Conservation (phyloP, 1,284 basidiomycete genomes). For the Neonothopanus nambi region DNA sequence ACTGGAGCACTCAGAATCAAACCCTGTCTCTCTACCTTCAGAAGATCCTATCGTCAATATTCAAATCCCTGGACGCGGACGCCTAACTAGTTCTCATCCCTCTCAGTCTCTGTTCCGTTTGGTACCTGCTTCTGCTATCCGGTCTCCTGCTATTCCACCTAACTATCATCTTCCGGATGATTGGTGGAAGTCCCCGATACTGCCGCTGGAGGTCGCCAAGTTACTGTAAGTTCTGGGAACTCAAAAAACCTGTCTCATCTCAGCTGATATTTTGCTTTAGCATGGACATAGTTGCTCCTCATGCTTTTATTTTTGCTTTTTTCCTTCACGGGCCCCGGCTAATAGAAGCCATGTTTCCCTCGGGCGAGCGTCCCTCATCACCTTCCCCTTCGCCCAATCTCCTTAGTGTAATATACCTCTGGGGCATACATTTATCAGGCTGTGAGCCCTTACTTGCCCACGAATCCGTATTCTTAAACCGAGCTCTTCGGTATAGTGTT, state of each 20-base stretch:
- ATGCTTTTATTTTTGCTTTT: conserved; percentile 18
- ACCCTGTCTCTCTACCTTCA: too few relatives aligned
- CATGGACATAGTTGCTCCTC: conserved; percentile 17
- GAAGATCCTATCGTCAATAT: conserved; percentile 1
- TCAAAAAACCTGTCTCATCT: neutral
- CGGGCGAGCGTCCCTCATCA: conserved; percentile 13
- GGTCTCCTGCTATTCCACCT: neutral
- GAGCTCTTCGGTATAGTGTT: conserved; percentile 29
- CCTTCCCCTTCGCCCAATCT: conserved; percentile 30
- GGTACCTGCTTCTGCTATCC: conserved; percentile 2
- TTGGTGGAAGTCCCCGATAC: conserved; percentile 16
- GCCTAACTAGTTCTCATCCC: neutral
- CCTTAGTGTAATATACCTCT: conserved; percentile 34
- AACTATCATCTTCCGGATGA: conserved; percentile 7
- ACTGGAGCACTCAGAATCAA: conserved; percentile 35
- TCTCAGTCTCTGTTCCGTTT: neutral
- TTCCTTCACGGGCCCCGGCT: conserved; percentile 26
- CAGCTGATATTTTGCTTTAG: neutral
- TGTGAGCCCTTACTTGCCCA: conserved; percentile 22
- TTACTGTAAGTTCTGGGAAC: conserved; percentile 10
- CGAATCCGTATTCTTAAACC: conserved; percentile 30
- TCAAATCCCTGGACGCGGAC: conserved; percentile 11
- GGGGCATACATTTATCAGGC: conserved; percentile 34
- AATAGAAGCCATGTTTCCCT: conserved; percentile 15
- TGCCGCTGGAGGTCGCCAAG: conserved; percentile 15